Conservation (phyloP, 192 early-diverging fungal species). For the Rhizophagus prolifer region DNA sequence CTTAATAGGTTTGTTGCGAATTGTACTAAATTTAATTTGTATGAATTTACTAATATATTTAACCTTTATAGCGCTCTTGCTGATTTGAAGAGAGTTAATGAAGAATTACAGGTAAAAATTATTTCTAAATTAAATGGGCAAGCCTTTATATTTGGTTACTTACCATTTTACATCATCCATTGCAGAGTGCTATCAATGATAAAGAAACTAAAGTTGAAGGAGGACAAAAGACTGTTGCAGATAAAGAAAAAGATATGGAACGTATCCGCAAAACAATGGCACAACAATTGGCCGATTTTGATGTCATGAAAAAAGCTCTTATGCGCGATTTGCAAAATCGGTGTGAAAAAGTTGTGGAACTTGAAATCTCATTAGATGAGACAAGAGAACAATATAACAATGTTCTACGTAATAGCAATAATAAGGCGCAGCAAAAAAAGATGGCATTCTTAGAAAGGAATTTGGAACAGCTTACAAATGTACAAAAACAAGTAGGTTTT, state of each 20-base stretch:
- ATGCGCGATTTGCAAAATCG: conserved; percentile 98
- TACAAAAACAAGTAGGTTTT: conserved; percentile 76
- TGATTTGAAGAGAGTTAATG: conserved; percentile 62
- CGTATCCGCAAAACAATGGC: conserved; percentile 76
- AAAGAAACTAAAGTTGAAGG: conserved; percentile 10
- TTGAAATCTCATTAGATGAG: conserved; percentile 97
- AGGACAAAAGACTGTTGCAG: conserved; percentile 47
- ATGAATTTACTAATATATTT: background rate
- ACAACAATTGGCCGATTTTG: conserved; percentile 88
- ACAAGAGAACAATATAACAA: conserved; percentile 90
- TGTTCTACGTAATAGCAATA: conserved; percentile 80
- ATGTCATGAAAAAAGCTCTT: conserved; percentile 97
- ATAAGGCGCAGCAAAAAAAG: conserved; percentile 89
- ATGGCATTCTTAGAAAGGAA: conserved; percentile 98
- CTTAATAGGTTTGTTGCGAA: conserved; percentile 33
- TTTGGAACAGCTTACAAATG: conserved; percentile 91
- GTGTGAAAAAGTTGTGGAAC: conserved; percentile 97
- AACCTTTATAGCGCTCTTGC: conserved; percentile 42
- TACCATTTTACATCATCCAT: conserved; percentile 21
- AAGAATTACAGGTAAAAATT: conserved; percentile 57
- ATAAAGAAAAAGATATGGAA: conserved; percentile 77
- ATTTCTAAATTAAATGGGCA: conserved; percentile 14
- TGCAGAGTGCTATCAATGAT: conserved; percentile 8
- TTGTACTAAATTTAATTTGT: background rate
- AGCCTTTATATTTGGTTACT: background rate